Conservation (phyloP, 805 yeast genomes). For the Metschnikowia colocasiae region DNA sequence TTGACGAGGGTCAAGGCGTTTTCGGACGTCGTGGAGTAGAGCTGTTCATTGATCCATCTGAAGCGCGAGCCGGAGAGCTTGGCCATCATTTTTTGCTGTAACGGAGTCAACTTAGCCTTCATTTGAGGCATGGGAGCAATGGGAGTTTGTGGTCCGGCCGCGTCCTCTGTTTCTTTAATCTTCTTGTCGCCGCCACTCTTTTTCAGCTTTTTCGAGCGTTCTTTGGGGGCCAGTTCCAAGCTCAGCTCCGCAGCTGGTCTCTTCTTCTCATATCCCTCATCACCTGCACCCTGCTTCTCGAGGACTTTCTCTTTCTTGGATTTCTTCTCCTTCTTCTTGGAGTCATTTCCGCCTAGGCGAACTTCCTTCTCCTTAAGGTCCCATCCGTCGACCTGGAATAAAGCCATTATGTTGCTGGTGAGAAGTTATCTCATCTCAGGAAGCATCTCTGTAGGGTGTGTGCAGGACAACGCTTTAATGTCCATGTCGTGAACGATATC, state of each 20-base stretch:
- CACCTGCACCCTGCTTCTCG: slow-evolving; percentile 10
- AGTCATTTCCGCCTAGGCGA: slow-evolving; percentile 38
- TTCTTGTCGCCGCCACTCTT: background rate
- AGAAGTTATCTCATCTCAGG: slow-evolving; percentile 3
- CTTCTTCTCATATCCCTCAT: slow-evolving; percentile 8
- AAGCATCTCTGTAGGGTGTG: background rate
- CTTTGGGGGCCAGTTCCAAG: background rate
- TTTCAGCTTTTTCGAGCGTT: background rate
- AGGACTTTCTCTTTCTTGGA: slow-evolving; percentile 9
- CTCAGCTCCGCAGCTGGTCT: slow-evolving; percentile 7
- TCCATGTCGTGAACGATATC: no score
- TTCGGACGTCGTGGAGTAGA: slow-evolving; percentile 82
- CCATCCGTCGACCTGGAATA: slow-evolving; percentile 85
- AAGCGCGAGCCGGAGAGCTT: slow-evolving; percentile 93
- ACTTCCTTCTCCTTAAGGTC: slow-evolving; percentile 53
- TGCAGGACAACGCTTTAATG: background rate
- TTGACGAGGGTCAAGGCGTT: slow-evolving; percentile 69
- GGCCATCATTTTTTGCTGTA: slow-evolving; percentile 94
- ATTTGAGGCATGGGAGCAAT: slow-evolving; percentile 16
- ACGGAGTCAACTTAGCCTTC: slow-evolving; percentile 63
- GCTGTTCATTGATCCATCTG: slow-evolving; percentile 96
- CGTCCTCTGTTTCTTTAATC: background rate
- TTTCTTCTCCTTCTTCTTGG: slow-evolving; percentile 27
- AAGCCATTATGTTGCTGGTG: slow-evolving; percentile 46
- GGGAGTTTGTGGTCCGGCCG: slow-evolving; percentile 6